Evolutionary conservation across 768 basidiomycete genomes (phyloP), one percentile per base, ranked within the genome.

Genomic region (Russula ochroleuca): DNA sequence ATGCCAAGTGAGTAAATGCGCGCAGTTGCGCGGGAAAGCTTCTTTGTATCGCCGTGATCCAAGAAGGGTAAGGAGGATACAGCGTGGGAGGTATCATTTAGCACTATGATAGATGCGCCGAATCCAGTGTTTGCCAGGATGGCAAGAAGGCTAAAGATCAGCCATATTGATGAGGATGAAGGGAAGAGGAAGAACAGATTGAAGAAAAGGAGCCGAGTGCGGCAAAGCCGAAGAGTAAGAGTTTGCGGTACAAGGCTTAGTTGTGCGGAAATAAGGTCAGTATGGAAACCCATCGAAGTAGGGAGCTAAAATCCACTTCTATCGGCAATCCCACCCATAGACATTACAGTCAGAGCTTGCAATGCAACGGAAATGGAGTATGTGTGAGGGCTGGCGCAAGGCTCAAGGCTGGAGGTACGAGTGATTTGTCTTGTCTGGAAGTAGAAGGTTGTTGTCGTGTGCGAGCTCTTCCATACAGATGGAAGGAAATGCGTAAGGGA

Each of bases 241-340:
- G 28, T 5, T 28, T 28, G 28, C 28, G 93, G 77, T 85, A 85
- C 2, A 82, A 75, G 0, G 83, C 88, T 28, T 78, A 78, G 35
- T 74, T 78, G 59, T 10, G 43, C 41, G 40, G 63, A 13, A 66
- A 55, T 21, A 56, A 38, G 28, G 11, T 40, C 5, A 5, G 28
- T 5, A 28, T 28, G 28, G 28, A 28, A 28, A 5, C 2, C 28
- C 28, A 28, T 28, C 0, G 8, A 23, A 53, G 1, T 23, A 23
- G 23, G 28, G 15, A 38, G 58, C 28, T 2, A 5, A 28, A 28
- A 28, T 5, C 2, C 28, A 28, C 94, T 86, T 85, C 75, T 28
- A 28, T 98, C 93, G 1, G 95, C 96, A 96, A 28, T 86, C 19
- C 85, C 85, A 7, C 93, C 93, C 81, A 97, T 90, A 7, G 94